Evolutionary conservation across 2,329 filamentous ascomycete genomes (phyloP).

Genomic region (Fusarium sp.): DNA sequence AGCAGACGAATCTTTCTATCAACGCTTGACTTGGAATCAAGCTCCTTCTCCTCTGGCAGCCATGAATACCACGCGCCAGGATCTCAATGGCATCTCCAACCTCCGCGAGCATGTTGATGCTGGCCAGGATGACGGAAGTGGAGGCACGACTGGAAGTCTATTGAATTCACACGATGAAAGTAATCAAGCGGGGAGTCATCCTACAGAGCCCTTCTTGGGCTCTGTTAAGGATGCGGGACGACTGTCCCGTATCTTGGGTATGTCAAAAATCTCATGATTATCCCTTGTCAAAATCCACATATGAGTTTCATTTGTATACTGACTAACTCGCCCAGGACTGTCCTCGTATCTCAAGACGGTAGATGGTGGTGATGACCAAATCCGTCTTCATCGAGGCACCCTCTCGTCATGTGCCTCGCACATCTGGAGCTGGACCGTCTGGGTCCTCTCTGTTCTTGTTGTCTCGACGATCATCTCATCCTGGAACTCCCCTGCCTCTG

Average conservation of each 20-base stretch:
- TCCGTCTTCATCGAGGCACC: conserved; percentile 49
- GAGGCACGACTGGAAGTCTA: conserved; percentile 39
- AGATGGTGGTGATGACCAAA: conserved; percentile 57
- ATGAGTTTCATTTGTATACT: conserved; percentile 1
- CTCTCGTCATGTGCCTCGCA: conserved; percentile 47
- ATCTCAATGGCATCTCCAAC: conserved; percentile 67
- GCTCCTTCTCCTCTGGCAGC: conserved; percentile 62
- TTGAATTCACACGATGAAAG: conserved; percentile 44
- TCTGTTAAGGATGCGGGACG: conserved; percentile 46
- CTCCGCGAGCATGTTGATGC: conserved; percentile 57
- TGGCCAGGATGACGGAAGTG: conserved; percentile 49
- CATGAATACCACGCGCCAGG: conserved; percentile 64
- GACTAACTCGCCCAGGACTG: conserved; percentile 30
- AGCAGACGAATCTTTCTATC: conserved; percentile 61
- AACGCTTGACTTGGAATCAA: conserved; percentile 65
- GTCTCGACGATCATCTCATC: conserved; percentile 49
- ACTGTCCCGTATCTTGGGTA: conserved; percentile 47
- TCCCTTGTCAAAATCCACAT: not conserved
- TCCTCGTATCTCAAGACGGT: conserved; percentile 50
- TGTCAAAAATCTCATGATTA: conserved; percentile 16
- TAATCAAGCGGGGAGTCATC: conserved; percentile 37
- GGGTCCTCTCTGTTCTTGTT: conserved; percentile 57
- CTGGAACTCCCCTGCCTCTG: conserved; percentile 28
- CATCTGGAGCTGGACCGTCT: conserved; percentile 56
- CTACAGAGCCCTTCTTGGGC: conserved; percentile 29